Percentiles rank a stretch among this genome's conserved stretches.
These are phyloP conservation scores for Tricholomella constricta DNA, from an alignment of 768 basidiomycete species.

Conservation along the genomic window DNA sequence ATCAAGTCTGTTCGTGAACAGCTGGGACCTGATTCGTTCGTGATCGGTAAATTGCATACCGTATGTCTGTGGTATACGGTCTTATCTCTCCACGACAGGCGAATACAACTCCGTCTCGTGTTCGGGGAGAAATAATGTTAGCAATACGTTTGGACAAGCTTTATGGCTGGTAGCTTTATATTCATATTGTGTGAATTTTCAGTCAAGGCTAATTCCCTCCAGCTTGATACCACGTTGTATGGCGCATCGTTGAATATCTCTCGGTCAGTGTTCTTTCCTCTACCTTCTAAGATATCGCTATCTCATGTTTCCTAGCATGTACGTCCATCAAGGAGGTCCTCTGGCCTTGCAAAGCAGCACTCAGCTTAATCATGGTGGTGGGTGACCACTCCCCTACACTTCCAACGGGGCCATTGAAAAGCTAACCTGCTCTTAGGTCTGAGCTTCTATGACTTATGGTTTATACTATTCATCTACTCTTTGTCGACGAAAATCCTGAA, in stretches of 20 bases:
- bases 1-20: conserved; percentile 47
- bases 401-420: too few relatives aligned
- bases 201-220: background rate
- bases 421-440: conserved; percentile 24
- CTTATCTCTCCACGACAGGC: conserved; percentile 29
- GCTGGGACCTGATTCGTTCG: conserved; percentile 49
- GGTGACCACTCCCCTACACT: too few relatives aligned
- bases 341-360: conserved; percentile 51
- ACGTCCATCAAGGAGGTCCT: conserved; percentile 58
- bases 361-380: conserved; percentile 51
- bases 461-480: conserved; percentile 6
- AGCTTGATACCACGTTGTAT: conserved; percentile 50
- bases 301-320: conserved; percentile 43
- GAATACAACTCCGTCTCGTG: conserved; percentile 61
- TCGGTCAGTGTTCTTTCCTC: conserved; percentile 28
- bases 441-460: conserved; percentile 53
- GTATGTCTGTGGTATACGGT: background rate
- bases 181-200: background rate
- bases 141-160: conserved; percentile 57
- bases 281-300: too few relatives aligned
- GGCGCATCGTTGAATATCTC: conserved; percentile 53
- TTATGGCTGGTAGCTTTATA: conserved; percentile 44
- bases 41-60: conserved; percentile 42
- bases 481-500: background rate
- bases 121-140: conserved; percentile 49